These are phyloP conservation scores for Solanum bulbocastanum DNA, from an alignment of 257 asterid genomes.

Conservation along the genomic window DNA sequence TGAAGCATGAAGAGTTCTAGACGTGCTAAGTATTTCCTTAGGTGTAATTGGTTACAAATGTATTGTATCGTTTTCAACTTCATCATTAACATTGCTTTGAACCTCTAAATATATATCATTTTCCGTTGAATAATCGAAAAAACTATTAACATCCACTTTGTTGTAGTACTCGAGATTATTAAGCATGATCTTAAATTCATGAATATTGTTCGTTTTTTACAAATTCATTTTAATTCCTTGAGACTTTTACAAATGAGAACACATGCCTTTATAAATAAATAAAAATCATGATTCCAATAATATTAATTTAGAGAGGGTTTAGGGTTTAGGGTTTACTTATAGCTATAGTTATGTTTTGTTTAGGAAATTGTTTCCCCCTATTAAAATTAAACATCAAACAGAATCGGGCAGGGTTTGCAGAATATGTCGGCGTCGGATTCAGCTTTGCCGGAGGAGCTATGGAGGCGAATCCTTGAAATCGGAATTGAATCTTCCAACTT, in stretches of 20 bases:
- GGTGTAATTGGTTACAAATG: rapidly evolving
- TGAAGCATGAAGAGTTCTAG: background rate
- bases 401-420: background rate
- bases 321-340: background rate
- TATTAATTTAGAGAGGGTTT: background rate
- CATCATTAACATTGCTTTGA: too few species aligned
- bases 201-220: too few species aligned
- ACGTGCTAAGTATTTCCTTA: rapidly evolving
- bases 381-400: background rate
- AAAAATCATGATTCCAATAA: too few species aligned
- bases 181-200: too few species aligned
- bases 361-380: background rate
- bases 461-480: conserved; percentile 58
- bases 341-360: background rate
- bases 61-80: too few species aligned
- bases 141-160: rapidly evolving
- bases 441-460: conserved; percentile 67
- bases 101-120: background rate
- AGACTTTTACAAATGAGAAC: too few species aligned
- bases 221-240: too few species aligned
- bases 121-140: rapidly evolving
- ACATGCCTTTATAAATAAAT: too few species aligned
- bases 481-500: conserved; percentile 38
- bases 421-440: conserved; percentile 12
- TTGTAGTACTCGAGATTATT: rapidly evolving